Conservation (phyloP, 1,284 basidiomycete species). For the Stygiomarasmius scandens region DNA sequence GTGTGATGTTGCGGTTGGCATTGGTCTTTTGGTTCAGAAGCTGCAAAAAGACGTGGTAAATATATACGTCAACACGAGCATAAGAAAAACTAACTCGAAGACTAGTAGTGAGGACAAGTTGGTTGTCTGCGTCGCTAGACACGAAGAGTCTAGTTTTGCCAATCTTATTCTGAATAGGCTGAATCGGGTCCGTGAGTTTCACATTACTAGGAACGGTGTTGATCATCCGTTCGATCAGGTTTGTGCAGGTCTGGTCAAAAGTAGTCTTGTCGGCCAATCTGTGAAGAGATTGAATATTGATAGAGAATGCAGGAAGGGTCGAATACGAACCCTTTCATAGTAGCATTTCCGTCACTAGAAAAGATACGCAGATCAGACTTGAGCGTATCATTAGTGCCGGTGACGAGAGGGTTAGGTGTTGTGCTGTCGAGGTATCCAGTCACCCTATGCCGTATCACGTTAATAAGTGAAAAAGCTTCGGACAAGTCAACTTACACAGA, state of each 20-base stretch:
- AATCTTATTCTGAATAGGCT: slow-evolving; percentile 21
- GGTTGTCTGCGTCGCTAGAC: background rate
- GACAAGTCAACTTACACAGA: slow-evolving; percentile 20
- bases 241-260: slow-evolving; percentile 18
- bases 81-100: slow-evolving; percentile 5
- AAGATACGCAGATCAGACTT: slow-evolving; percentile 10
- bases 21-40: background rate
- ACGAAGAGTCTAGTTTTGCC: background rate
- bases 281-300: no score
- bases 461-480: background rate
- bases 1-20: background rate
- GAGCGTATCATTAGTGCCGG: slow-evolving; percentile 2
- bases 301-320: background rate
- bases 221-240: slow-evolving; percentile 26
- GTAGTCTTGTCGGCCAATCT: background rate
- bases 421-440: slow-evolving; percentile 8
- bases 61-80: background rate
- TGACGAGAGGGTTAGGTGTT: slow-evolving; percentile 3
- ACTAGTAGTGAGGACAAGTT: background rate
- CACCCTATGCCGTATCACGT: background rate
- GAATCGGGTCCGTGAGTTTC: slow-evolving; percentile 20
- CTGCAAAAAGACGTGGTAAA: background rate
- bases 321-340: slow-evolving; percentile 7
- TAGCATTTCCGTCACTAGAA: slow-evolving; percentile 10
- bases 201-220: slow-evolving; percentile 26